phyloP scores from a whole-genome alignment of 805 yeast genomes.

The Yamadazyma akitaensis region DNA sequence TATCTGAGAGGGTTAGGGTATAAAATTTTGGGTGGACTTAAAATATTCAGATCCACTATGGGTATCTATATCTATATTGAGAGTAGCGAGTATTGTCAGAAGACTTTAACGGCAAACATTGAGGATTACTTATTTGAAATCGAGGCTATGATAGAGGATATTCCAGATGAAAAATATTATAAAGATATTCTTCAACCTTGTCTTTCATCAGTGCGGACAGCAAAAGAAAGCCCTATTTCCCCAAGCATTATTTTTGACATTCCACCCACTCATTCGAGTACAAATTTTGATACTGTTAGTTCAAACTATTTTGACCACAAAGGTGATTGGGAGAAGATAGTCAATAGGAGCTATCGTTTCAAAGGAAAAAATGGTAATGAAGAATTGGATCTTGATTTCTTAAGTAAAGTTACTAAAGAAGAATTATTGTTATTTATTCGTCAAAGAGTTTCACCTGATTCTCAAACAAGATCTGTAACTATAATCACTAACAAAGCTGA shows the following conservation, averaged over 20 bases:
- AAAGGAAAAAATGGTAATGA: constrained; percentile 28
- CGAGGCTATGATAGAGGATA: background rate
- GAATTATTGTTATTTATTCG: constrained; percentile 5
- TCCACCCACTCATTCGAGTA: constrained; percentile 27
- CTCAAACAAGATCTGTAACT: constrained; percentile 3
- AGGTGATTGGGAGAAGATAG: constrained; percentile 48
- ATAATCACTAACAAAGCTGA: constrained; percentile 4
- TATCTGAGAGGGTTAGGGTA: constrained; percentile 9
- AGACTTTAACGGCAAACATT: constrained; percentile 4
- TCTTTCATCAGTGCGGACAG: background rate
- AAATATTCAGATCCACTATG: constrained; percentile 10
- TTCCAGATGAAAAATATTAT: constrained; percentile 3
- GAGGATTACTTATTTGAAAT: constrained; percentile 10
- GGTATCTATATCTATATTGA: constrained; percentile 13
- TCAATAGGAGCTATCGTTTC: constrained; percentile 42
- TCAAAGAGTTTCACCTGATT: constrained; percentile 8
- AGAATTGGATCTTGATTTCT: constrained; percentile 26
- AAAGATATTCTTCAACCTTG: constrained; percentile 4
- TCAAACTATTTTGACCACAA: constrained; percentile 36
- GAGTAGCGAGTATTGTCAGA: constrained; percentile 8
- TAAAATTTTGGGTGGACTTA: constrained; percentile 9
- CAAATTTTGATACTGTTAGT: constrained; percentile 18
- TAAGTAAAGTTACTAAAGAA: constrained; percentile 26
- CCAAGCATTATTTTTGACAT: constrained; percentile 22
- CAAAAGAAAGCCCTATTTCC: constrained; percentile 8